Evolutionary conservation across 225 moss, liverwort and hornwort species (phyloP), one percentile per base, ranked within the genome.

Genomic region (Marchantia paleacea): DNA sequence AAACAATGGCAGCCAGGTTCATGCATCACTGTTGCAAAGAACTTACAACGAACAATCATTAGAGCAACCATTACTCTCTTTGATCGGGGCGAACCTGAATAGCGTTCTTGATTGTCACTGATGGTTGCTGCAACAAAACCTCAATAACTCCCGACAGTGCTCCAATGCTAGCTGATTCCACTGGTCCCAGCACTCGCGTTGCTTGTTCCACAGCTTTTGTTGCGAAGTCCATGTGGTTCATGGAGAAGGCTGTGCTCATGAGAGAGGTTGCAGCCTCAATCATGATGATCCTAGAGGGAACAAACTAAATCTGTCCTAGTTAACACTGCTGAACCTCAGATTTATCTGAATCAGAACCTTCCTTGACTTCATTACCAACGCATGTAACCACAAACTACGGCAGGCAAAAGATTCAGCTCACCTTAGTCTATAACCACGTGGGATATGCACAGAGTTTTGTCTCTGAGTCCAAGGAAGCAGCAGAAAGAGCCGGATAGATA

Each of bases 61-160:
- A 15, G 11, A 18, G 67, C 28, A 26, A 26, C 12, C 67, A 67
- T 25, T 26, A 30, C 25, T 18, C 61, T 72, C n/a, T 50, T 29
- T 12, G 31, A n/a, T 24, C 0, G 30, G 13, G 7, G 12, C 69
- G 30, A 67, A 90, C 88, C 86, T 90, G 88, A 79, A 88, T 82
- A 16, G 82, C 81, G 73, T 84, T 90, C 73, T 90, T 90, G 19
- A 90, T 82, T 24, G 83, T 77, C 9, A 90, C 81, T 0, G 86
- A 90, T 22, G 90, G 88, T 50, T 90, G 90, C 61, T 86, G 88
- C 39, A 88, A 65, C 57, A 86, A 86, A 51, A 90, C 88, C 73
- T 90, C 88, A 30, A 90, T 87, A 68, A 88, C 83, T 66, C 88
- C 87, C 0, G 85, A 86, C 26, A 90, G 15, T 61, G 90, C 90